Evolutionary conservation across 2,329 filamentous ascomycete species (phyloP), one percentile per base, ranked within the genome.

Genomic region (Cladophialophora psammophila): DNA sequence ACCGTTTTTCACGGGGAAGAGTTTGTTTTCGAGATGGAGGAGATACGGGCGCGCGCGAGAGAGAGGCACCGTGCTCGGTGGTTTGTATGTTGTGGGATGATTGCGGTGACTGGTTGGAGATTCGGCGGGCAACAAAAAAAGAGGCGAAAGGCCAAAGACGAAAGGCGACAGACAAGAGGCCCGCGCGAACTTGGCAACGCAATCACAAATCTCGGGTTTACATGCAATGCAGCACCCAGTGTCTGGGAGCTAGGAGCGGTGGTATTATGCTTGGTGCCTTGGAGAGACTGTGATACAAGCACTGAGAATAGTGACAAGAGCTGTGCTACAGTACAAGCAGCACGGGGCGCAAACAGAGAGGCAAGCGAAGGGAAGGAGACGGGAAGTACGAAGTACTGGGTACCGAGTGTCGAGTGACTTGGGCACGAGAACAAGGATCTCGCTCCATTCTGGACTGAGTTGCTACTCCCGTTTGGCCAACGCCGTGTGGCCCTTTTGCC

Each of bases 41-140:
- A 9, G 20, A 8, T 50, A 18, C 26, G 18, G 12, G 18, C 18
- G 18, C 18, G 45, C 26, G 45, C 26, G 18, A 18, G 18, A 8
- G 18, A 50, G 45, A 50, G 45, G 45, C 7, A 8, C 6, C 18
- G 36, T 45, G 40, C 8, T 8, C 40, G n/a, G 18, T 50, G 45
- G 45, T 55, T 55, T 55, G 52, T 55, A 12, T 34, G 52, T 50
- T 50, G 52, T 34, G 52, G 52, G 52, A 55, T 55, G 52, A 55
- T n/a, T 55, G 5, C 18, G 52, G 26, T 4, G 26, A 31, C 52
- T 20, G 52, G 52, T 55, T 55, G 52, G 52, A 55, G 52, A 35
- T 55, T 15, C 26, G 52, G 52, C 52, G 31, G 52, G 18, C 26
- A 50, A 50, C 15, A 18, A 48, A 20, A 26, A 50, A 15, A 26